Evolutionary conservation across 768 basidiomycete species (phyloP), one percentile per base, ranked within the genome.

Genomic region (Trametes cubensis): DNA sequence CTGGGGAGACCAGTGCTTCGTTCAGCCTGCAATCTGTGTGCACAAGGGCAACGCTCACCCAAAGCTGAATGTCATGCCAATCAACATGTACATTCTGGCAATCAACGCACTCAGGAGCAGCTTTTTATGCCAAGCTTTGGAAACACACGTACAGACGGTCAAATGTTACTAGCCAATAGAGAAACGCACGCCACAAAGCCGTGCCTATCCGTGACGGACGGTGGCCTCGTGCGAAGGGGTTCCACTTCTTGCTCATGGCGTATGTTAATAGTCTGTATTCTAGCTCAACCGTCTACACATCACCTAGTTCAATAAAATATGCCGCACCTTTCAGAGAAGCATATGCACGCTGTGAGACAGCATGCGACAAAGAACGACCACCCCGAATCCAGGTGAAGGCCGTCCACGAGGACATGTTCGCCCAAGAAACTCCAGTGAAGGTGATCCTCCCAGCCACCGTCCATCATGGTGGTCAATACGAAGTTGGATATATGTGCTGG

Each of bases 61-160:
- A n/a, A 84, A 58, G 57, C 89, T 83, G 64, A 87, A 83, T 21
- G 88, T 84, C 87, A 90, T 90, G 25, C 85, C 81, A 54, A 87
- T 76, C 17, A 91, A 79, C 88, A 91, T 90, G 68, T 90, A 90
- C 62, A 82, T 73, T 58, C 88, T 90, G n/a, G n/a, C n/a, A n/a
- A n/a, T n/a, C n/a, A n/a, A n/a, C n/a, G n/a, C n/a, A n/a, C n/a
- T n/a, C n/a, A n/a, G n/a, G n/a, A n/a, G n/a, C n/a, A n/a, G n/a
- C n/a, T n/a, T n/a, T n/a, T 17, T 28, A 14, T 13, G n/a, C 14
- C 6, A 21, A 21, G 15, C 10, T 14, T 26, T 38, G 51, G 14
- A 41, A 44, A 39, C 34, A 26, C 17, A 72, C 87, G 72, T 70
- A 90, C 89, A 91, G 71, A 77, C 89, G 77, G 26, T 86, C 71